A percentile compares a stretch with the other conserved stretches of the same genome.
Evolutionary conservation across 768 basidiomycete genomes (phyloP).

Genomic region (Amanita pseudoporphyria): DNA sequence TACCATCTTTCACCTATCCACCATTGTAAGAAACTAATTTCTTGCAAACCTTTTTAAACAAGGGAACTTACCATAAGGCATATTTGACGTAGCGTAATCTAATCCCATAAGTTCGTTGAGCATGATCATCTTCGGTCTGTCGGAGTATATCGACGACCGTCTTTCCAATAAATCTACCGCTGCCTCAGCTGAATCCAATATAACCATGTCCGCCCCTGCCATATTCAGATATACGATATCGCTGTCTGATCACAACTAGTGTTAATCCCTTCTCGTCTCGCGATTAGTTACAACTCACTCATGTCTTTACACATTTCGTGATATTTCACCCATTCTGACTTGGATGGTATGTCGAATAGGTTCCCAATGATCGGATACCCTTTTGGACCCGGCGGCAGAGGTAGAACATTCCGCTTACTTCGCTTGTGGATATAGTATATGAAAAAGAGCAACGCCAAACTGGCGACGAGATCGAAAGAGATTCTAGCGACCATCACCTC

Average conservation of each 20-base stretch:
- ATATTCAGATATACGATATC: neutral
- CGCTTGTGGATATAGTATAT: neutral
- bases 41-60: neutral
- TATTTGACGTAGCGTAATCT: conserved; percentile 15
- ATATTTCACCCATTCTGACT: neutral
- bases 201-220: neutral
- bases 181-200: neutral
- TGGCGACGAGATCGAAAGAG: neutral
- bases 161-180: neutral
- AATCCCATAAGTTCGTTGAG: conserved; percentile 2
- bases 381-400: neutral
- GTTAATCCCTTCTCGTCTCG: neutral
- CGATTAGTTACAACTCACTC: neutral
- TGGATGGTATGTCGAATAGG: neutral
- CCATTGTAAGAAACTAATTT: neutral
- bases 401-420: neutral
- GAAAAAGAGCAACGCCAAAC: neutral
- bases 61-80: conserved; percentile 19
- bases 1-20: neutral
- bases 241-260: neutral
- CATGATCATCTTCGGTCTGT: neutral
- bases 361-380: neutral
- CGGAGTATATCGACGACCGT: neutral
- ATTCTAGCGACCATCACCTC: too few relatives aligned
- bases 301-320: neutral